A percentile compares a stretch with the other conserved stretches of the same genome.
Conservation (phyloP, 192 early-diverging fungal genomes). For the Anaeromyces robustus region DNA sequence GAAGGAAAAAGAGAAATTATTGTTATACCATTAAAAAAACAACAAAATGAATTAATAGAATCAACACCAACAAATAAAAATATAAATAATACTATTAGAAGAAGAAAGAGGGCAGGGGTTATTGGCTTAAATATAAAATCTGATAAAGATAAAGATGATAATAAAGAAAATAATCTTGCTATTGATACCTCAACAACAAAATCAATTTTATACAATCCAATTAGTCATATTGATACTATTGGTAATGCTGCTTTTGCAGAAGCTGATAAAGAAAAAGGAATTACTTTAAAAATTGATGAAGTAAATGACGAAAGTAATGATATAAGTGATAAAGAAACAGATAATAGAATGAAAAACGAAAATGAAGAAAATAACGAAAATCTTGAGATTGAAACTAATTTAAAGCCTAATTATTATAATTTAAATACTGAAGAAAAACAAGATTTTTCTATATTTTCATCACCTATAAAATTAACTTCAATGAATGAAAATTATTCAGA, state of each 20-base stretch:
- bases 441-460: background rate
- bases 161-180: background rate
- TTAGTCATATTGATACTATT: background rate
- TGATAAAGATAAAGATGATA: background rate
- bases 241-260: background rate
- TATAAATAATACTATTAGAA: background rate
- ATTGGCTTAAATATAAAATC: background rate
- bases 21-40: background rate
- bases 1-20: background rate
- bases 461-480: background rate
- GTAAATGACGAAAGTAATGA: background rate
- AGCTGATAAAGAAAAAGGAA: background rate
- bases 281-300: background rate
- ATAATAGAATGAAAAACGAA: background rate
- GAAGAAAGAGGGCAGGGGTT: background rate
- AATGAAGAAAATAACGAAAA: background rate
- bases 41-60: too few relatives aligned
- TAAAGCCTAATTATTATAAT: background rate
- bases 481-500: background rate
- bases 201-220: background rate
- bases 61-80: too few relatives aligned
- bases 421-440: background rate
- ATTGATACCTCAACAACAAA: background rate
- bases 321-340: too few relatives aligned
- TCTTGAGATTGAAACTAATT: background rate